Base-by-base conservation (phyloP, 1,284 basidiomycete species). In the Malassezia sympodialis region DNA sequence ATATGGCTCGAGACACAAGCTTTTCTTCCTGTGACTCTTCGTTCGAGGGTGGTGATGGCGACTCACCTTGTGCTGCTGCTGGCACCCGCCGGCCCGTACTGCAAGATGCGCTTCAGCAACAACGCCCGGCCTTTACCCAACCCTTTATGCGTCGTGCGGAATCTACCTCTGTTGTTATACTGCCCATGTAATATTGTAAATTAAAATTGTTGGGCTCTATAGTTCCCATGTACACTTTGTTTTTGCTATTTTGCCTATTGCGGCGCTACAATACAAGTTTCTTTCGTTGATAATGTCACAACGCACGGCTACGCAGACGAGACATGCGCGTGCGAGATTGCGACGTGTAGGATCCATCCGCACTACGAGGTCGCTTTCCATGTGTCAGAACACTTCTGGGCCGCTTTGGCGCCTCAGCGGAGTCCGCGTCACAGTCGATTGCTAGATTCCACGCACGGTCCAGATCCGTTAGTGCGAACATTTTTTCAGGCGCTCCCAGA, bases 1-100 rank as follows among this genome's bases (percentile, higher is more conserved):
- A 30, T 8, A 11, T 39, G 14, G 27, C 41, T 11, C 65, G 56
- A 0, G 68, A 71, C 39, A 54, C 63, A n/a, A 68, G 66, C 47
- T 68, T 67, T 46, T 60, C 63, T 45, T 66, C 64, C 34, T 60
- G 60, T n/a, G 68, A 71, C 46, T 68, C 67, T 11, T 63, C 60
- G 11, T 71, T 71, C 34, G 68, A 71, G 32, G 68, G 51, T 7
- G 67, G 61, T 12, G 57, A 59, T 10, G 60, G 61, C 3, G 66
- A 66, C 40, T 66, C 64, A 31, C 68, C 68, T 5, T 68, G 68
- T 41, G 63, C 63, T n/a, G 68, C 59, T 8, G 63, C 63, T 19
- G 60, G 44, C 7, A 23, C 19, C 14, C 41, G 58, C 14, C 59
- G 50, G 19, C 48, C 60, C 19, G 28, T 44, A 14, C 34, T 49